Conservation (phyloP, 2,329 filamentous ascomycete genomes). For the Aspergillus thermomutatus region DNA sequence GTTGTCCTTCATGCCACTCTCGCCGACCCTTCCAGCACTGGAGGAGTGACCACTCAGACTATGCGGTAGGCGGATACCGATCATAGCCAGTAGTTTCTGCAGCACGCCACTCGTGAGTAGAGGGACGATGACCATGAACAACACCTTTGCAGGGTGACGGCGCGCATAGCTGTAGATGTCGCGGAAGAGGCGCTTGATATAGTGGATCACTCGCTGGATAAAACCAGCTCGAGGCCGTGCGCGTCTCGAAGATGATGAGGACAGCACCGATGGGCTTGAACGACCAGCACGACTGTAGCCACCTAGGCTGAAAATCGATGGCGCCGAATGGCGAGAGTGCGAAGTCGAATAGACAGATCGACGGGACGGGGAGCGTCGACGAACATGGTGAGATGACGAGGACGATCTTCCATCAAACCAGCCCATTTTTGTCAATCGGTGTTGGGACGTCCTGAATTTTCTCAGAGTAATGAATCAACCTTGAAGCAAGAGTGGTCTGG, state of each 20-base stretch:
- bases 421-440: slow-evolving; percentile 33
- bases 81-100: slow-evolving; percentile 70
- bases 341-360: slow-evolving; percentile 37
- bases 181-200: slow-evolving; percentile 74
- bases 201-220: slow-evolving; percentile 67
- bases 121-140: slow-evolving; percentile 82
- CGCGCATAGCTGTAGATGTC: slow-evolving; percentile 79
- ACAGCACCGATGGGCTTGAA: slow-evolving; percentile 47
- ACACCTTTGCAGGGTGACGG: slow-evolving; percentile 80
- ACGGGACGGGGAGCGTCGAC: slow-evolving; percentile 35
- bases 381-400: slow-evolving; percentile 27
- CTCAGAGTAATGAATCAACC: background rate
- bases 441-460: background rate
- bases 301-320: slow-evolving; percentile 47
- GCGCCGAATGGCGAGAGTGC: slow-evolving; percentile 37
- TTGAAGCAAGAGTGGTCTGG: background rate
- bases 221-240: slow-evolving; percentile 75
- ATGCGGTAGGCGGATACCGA: slow-evolving; percentile 73
- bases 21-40: slow-evolving; percentile 16
- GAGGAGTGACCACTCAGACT: slow-evolving; percentile 34
- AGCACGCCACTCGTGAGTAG: slow-evolving; percentile 80
- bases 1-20: slow-evolving; percentile 29
- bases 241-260: slow-evolving; percentile 70
- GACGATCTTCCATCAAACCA: slow-evolving; percentile 45
- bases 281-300: slow-evolving; percentile 30